Evolutionary conservation across 1,284 basidiomycete genomes (phyloP), one percentile per base, ranked within the genome.

Genomic region (Coniferiporia sulphurascens): DNA sequence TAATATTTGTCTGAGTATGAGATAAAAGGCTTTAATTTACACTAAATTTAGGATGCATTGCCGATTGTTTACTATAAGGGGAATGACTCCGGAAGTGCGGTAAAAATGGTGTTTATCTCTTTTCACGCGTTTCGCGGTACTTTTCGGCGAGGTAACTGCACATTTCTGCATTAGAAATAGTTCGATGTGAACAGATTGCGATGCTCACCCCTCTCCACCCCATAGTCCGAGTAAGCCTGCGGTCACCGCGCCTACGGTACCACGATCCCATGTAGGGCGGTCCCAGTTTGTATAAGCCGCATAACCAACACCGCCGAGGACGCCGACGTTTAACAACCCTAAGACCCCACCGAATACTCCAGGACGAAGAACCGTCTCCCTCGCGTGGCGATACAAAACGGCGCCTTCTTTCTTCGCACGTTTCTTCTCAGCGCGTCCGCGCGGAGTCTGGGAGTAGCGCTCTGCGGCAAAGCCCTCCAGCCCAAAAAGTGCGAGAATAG

Each of bases 261-360:
- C 78, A 63, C 81, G 76, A 71, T 93, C 89, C 91, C 91, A 93
- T 3, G 69, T 71, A 12, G 82, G 82, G 59, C 73, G 72, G 52
- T 85, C 73, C 89, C 91, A 92, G 72, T 91, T 79, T 57, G 73
- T 69, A 73, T 89, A 91, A 0, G 82, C 79, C 61, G 83, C 74
- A 71, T 87, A 93, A 1, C 87, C 86, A 34, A 91, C 74, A 2
- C 82, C 73, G 9, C 86, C 85, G 27, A 93, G 67, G 17, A 93
- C 71, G 12, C 80, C 85, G 3, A 86, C 71, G 69, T 93, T 93
- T 61, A 89, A 85, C 87, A 64, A 3, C 51, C 36, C 55, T n/a
- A 89, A 70, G 7, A 91, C 69, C 19, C 89, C 89, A 45, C 85
- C 84, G 9, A 87, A 78, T 1, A 90, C 85, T 46, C 82, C 80